These are phyloP conservation scores for Trichoderma virens DNA, from an alignment of 495 filamentous ascomycete species.

Conservation along the genomic window DNA sequence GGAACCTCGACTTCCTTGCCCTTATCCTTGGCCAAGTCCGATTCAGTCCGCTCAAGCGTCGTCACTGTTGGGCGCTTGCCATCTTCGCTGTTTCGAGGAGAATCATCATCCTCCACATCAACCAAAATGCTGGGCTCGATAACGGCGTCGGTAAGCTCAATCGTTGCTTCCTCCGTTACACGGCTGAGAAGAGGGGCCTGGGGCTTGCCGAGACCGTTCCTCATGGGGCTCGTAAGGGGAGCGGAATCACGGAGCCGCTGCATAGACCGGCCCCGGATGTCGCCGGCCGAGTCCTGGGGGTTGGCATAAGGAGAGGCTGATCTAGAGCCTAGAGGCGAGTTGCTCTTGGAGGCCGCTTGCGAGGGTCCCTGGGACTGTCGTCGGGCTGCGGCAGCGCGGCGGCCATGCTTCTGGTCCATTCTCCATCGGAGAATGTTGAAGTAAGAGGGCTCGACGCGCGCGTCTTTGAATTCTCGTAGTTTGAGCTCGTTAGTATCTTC, in stretches of 20 bases:
- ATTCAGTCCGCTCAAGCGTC: constrained; percentile 16
- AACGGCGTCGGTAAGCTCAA: constrained; percentile 19
- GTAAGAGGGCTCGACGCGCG: constrained; percentile 86
- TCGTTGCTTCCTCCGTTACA: constrained; percentile 40
- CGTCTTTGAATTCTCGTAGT: constrained; percentile 79
- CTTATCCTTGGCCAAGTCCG: constrained; percentile 22
- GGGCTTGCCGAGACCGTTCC: constrained; percentile 39
- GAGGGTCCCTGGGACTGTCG: constrained; percentile 23
- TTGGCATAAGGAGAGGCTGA: constrained; percentile 47
- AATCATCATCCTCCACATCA: constrained; percentile 36
- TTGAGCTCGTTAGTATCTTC: constrained; percentile 90
- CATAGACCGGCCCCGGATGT: constrained; percentile 45
- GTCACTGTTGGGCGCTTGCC: constrained; percentile 22
- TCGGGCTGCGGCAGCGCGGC: constrained; percentile 36
- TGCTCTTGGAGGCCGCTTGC: constrained; percentile 8
- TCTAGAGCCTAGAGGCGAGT: constrained; percentile 28
- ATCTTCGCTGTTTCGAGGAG: constrained; percentile 42
- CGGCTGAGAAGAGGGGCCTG: constrained; percentile 34
- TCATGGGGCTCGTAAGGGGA: constrained; percentile 45
- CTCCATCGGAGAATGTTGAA: constrained; percentile 92
- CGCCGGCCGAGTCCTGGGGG: constrained; percentile 37
- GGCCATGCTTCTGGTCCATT: constrained; percentile 87
- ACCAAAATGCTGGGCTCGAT: constrained; percentile 31
- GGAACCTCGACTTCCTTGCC: constrained; percentile 10
- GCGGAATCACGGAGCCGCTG: constrained; percentile 46